Evolutionary conservation across 78 protist genomes (phyloP).

Genomic region (Dictyostelium purpureum): DNA sequence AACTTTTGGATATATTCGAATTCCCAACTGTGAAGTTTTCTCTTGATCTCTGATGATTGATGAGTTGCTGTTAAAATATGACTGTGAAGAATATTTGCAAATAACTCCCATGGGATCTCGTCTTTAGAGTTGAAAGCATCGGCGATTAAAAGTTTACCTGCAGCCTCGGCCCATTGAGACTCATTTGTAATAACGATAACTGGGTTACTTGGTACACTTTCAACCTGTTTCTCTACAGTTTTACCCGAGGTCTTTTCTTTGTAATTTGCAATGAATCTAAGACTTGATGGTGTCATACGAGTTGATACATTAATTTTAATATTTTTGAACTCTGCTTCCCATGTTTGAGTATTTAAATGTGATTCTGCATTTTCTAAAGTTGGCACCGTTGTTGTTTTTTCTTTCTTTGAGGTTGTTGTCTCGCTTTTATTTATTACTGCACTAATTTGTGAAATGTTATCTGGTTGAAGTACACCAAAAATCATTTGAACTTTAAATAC

Average conservation of each 20-base stretch:
- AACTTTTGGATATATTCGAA: conserved; percentile 66
- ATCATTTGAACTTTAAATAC: conserved; percentile 54
- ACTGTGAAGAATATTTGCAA: conserved; percentile 72
- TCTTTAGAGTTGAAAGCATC: conserved; percentile 47
- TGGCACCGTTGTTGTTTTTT: neutral
- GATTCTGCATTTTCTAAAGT: conserved; percentile 35
- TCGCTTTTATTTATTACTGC: conserved; percentile 47
- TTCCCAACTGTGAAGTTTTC: conserved; percentile 70
- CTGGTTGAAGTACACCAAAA: conserved; percentile 66
- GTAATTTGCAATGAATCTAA: conserved; percentile 43
- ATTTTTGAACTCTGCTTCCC: conserved; percentile 29
- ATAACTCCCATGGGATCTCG: conserved; percentile 68
- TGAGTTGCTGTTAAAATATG: conserved; percentile 61
- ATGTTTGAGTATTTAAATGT: neutral
- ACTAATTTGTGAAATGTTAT: neutral
- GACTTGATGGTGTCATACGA: conserved; percentile 56
- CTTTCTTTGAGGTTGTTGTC: neutral
- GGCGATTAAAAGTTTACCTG: conserved; percentile 61
- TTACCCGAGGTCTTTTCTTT: conserved; percentile 18
- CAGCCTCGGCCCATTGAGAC: conserved; percentile 82
- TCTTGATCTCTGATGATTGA: conserved; percentile 28
- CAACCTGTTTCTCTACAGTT: conserved; percentile 13
- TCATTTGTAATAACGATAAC: conserved; percentile 82
- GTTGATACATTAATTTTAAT: conserved; percentile 67
- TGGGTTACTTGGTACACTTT: conserved; percentile 44